These are phyloP conservation scores for Eleusine coracana DNA, from an alignment of 176 grass and related monocot genomes.

Conservation along the genomic window DNA sequence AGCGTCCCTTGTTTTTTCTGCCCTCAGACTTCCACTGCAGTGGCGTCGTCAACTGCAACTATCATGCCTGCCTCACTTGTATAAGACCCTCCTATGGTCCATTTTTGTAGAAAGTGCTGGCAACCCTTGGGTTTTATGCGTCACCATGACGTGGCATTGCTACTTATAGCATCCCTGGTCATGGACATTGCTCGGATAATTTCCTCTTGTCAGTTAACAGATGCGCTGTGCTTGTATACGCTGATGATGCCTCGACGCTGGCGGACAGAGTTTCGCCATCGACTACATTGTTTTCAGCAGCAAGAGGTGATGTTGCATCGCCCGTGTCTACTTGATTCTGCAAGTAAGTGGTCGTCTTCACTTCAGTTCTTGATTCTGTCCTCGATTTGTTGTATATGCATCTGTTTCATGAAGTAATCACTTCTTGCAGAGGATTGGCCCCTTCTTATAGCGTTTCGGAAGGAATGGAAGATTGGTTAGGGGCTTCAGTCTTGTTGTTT, in stretches of 20 bases:
- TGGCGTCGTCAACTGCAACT: not conserved
- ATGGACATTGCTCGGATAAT: not conserved
- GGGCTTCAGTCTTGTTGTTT: not conserved
- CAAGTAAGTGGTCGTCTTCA: not conserved
- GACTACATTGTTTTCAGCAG: not conserved
- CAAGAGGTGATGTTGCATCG: not conserved
- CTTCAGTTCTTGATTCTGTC: not conserved
- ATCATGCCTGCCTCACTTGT: not conserved
- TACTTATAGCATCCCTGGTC: conserved; percentile 26
- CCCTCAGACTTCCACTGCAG: not conserved
- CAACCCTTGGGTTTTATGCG: not conserved
- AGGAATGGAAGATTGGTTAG: not conserved
- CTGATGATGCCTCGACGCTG: not conserved
- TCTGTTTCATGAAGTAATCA: not conserved
- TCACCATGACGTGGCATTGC: not conserved
- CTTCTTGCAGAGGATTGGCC: not conserved
- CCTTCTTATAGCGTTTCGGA: not conserved
- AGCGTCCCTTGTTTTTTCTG: not conserved
- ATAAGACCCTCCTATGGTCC: conserved; percentile 2
- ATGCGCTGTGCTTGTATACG: not conserved
- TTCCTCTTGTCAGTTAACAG: not conserved
- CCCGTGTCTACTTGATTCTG: not conserved
- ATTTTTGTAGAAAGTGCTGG: conserved; percentile 3
- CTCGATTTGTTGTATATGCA: not conserved
- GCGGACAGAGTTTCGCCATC: not conserved